Evolutionary conservation across 768 basidiomycete species (phyloP).

Genomic region (Suillus weaverae): DNA sequence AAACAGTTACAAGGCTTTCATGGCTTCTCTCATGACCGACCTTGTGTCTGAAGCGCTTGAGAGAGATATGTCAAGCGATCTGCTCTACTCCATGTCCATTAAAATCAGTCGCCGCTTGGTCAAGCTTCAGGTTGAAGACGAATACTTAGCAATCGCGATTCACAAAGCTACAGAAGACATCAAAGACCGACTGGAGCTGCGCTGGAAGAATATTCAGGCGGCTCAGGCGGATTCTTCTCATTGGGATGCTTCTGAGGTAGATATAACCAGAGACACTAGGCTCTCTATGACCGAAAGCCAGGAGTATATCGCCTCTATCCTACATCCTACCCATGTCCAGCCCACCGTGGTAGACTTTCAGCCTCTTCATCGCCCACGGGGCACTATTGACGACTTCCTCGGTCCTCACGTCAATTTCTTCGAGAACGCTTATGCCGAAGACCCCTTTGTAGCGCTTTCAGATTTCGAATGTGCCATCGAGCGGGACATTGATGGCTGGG

Average conservation of each 20-base stretch:
- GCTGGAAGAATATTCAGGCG: slow-evolving; percentile 36
- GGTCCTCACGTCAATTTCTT: slow-evolving; percentile 16
- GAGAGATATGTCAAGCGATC: slow-evolving; percentile 20
- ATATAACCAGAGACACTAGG: slow-evolving; percentile 31
- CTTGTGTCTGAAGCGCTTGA: slow-evolving; percentile 23
- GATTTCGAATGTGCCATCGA: slow-evolving; percentile 40
- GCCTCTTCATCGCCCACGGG: slow-evolving; percentile 12
- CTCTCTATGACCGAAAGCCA: slow-evolving; percentile 34
- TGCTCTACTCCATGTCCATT: slow-evolving; percentile 29
- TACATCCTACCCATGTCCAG: slow-evolving; percentile 11
- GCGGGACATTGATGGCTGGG: slow-evolving; percentile 35
- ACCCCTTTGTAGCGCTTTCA: slow-evolving; percentile 25
- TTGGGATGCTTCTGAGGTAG: slow-evolving; percentile 26
- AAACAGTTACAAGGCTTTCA: slow-evolving; percentile 47
- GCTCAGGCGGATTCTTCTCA: slow-evolving; percentile 22
- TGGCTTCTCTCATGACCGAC: slow-evolving; percentile 39
- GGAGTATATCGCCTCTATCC: slow-evolving; percentile 26
- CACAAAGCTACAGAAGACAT: slow-evolving; percentile 35
- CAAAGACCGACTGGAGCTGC: slow-evolving; percentile 23
- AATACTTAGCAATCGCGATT: slow-evolving; percentile 15
- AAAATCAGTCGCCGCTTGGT: slow-evolving; percentile 27
- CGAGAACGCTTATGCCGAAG: slow-evolving; percentile 8
- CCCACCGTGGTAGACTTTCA: not conserved
- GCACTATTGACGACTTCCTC: slow-evolving; percentile 20
- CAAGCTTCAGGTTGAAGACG: slow-evolving; percentile 27